Percentiles rank a stretch among this genome's conserved stretches.
Evolutionary conservation across 495 filamentous ascomycete genomes (phyloP).

Genomic region (Elaphomyces granulatus): DNA sequence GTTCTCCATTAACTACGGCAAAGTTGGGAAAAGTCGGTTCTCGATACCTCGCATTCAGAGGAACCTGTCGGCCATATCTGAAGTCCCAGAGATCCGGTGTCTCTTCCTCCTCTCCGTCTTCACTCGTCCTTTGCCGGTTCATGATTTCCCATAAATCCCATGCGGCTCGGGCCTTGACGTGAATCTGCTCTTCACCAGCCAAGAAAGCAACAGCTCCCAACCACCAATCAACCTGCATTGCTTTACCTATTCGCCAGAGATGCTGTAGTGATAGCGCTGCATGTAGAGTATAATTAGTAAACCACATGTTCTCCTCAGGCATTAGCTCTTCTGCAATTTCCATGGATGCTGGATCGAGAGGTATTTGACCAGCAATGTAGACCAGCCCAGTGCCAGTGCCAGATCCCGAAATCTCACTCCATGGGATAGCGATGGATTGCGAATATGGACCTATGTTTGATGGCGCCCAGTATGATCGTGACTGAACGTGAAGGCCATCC

Average conservation of each 20-base stretch:
- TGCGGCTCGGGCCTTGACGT: slow-evolving; percentile 27
- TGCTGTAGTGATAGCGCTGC: slow-evolving; percentile 68
- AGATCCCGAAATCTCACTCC: slow-evolving; percentile 10
- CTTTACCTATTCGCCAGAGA: slow-evolving; percentile 67
- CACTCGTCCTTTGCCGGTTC: slow-evolving; percentile 17
- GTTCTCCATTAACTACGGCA: slow-evolving; percentile 8
- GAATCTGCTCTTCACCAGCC: slow-evolving; percentile 16
- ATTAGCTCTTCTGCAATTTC: slow-evolving; percentile 15
- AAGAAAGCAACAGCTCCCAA: slow-evolving; percentile 60
- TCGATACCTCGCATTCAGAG: slow-evolving; percentile 1
- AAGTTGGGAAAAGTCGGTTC: slow-evolving; percentile 19
- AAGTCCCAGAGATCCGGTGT: slow-evolving; percentile 62
- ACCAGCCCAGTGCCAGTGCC: slow-evolving; percentile 24
- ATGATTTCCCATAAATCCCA: slow-evolving; percentile 38
- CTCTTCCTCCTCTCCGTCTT: slow-evolving; percentile 26
- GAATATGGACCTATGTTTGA: slow-evolving; percentile 97
- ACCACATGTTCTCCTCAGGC: slow-evolving; percentile 10
- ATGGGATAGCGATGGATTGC: slow-evolving; percentile 59
- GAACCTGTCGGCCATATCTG: slow-evolving; percentile 33
- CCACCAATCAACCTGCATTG: slow-evolving; percentile 61
- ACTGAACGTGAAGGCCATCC: slow-evolving; percentile 76
- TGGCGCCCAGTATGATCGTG: slow-evolving; percentile 90
- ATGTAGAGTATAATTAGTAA: slow-evolving; percentile 28
- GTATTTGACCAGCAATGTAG: slow-evolving; percentile 80
- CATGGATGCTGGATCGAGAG: slow-evolving; percentile 75